Conservation (phyloP, 768 basidiomycete genomes). For the Termitomyces sp. region DNA sequence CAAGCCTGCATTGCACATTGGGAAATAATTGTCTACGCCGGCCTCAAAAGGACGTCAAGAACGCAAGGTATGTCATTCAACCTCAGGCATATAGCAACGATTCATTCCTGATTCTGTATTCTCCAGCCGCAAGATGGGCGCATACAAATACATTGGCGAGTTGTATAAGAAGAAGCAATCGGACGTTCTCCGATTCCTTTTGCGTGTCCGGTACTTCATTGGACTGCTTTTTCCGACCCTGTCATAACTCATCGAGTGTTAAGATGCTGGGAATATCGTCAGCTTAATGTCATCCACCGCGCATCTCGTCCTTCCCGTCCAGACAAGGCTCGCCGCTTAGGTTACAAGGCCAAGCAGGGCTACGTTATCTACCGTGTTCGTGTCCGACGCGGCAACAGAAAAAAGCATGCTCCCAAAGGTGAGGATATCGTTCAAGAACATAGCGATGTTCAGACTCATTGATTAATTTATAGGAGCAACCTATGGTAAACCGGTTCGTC, state of each 20-base stretch:
- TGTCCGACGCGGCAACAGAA: conserved; percentile 97
- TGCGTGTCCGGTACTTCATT: conserved; percentile 80
- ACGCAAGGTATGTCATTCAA: conserved; percentile 27
- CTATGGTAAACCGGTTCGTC: conserved; percentile 97
- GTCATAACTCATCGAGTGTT: conserved; percentile 1
- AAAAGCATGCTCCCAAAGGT: conserved; percentile 99
- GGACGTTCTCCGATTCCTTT: conserved; percentile 95
- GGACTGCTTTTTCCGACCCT: neutral
- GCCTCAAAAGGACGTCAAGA: conserved; percentile 32
- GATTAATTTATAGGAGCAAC: conserved; percentile 69
- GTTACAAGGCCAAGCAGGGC: conserved; percentile 99
- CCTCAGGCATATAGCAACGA: neutral
- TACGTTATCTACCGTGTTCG: conserved; percentile 97
- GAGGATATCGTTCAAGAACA: conserved; percentile 11
- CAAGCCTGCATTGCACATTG: conserved; percentile 21
- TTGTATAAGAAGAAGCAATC: conserved; percentile 98
- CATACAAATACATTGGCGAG: conserved; percentile 96
- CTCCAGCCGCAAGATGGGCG: conserved; percentile 69
- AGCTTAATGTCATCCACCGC: conserved; percentile 96
- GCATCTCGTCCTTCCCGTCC: conserved; percentile 97
- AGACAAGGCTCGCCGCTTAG: conserved; percentile 97
- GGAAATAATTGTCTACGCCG: conserved; percentile 20
- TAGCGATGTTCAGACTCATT: neutral
- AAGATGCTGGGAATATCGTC: conserved; percentile 98
- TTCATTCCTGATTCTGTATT: conserved; percentile 1